Base-by-base conservation (phyloP, 2,329 filamentous ascomycete genomes). In the Berkeleyomyces basicola region DNA sequence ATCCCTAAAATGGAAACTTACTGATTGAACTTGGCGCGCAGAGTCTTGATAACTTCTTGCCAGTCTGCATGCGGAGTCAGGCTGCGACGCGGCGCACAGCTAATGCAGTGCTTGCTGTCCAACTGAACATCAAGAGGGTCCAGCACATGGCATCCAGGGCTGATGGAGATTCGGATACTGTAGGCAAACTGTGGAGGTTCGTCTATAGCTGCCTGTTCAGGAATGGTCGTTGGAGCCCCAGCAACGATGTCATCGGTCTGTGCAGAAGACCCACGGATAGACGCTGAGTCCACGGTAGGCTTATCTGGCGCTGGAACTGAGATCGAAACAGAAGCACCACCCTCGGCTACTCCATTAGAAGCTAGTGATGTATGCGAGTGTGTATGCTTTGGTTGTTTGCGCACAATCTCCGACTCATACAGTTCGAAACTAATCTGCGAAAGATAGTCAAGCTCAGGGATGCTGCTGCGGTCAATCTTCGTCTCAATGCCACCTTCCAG, bases 341-440 rank as follows among this genome's bases (percentile, higher is more conserved):
- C 49, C 36, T 23, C 16, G n/a, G n/a, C 47, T 7, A 37, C 47
- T 3, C 16, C 43, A 16, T 33, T 39, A 37, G 57, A 55, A 23
- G 16, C 36, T 33, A 59, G 40, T 7, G 58, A 40, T 10, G 71
- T 68, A 36, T 58, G 46, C 14, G 55, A 44, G 64, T 68, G 68
- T 39, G 71, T 68, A 70, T 79, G 71, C 64, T 71, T 68, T 7
- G 77, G 69, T 16, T 75, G 72, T 69, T 83, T 84, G 39, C 63
- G 63, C 31, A 58, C 61, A 67, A 90, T 92, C 73, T 93, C 89
- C 14, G 90, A 92, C 73, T 99, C 93, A 74, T 99, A 99, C 37
- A 99, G 79, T 76, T 99, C 93, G 68, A 99, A 99, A 73, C 90
- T 95, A 71, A 99, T 97, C 71, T 97, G 93, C 6, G 88, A 95